A percentile compares a stretch with the other conserved stretches of the same genome.
These are phyloP conservation scores for Rhodamnia rubescens DNA, from an alignment of 345 rosid species.

Conservation along the genomic window DNA sequence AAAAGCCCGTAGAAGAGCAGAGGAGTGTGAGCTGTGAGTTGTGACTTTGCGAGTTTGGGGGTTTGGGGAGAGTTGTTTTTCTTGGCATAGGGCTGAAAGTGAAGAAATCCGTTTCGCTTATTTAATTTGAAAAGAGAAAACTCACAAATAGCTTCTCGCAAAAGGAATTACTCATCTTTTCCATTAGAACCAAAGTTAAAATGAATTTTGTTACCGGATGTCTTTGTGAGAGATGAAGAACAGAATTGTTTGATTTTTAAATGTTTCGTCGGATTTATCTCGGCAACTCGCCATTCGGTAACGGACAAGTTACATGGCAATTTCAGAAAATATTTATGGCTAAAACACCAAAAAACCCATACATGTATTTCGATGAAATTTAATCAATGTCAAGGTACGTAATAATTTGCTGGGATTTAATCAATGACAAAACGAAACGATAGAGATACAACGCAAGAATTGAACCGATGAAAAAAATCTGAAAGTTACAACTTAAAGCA, in stretches of 20 bases:
- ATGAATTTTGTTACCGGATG: neutral
- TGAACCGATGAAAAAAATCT: too few species aligned
- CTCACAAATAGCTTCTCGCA: neutral
- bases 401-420: too few species aligned
- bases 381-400: too few species aligned
- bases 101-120: neutral
- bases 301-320: rapidly evolving
- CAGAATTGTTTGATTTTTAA: neutral
- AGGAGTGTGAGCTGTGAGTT: neutral
- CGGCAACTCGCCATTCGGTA: rapidly evolving
- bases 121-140: neutral
- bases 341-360: neutral
- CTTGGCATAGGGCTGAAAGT: neutral
- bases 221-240: neutral
- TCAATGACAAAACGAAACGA: too few species aligned
- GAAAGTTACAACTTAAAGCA: neutral
- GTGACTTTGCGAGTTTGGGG: neutral
- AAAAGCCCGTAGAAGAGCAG: neutral
- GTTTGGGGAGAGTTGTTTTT: neutral
- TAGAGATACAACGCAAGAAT: too few species aligned
- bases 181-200: neutral
- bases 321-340: rapidly evolving
- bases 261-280: too few species aligned
- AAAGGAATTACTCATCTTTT: neutral
- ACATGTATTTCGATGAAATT: too few species aligned